Evolutionary conservation across 768 basidiomycete genomes (phyloP).

Genomic region (Tylopilus intermedius): DNA sequence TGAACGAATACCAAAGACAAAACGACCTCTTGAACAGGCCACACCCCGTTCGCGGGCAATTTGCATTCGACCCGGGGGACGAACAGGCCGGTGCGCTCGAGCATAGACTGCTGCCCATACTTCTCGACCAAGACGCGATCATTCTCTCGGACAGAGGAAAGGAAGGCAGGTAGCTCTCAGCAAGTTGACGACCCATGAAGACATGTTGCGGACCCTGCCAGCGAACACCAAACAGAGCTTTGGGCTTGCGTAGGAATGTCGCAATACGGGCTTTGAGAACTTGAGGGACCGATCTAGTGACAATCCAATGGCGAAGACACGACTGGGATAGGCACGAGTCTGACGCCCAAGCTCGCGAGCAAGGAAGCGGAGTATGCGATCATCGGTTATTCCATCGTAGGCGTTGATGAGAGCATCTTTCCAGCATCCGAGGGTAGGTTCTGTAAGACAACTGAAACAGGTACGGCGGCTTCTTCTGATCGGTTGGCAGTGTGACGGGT

Average conservation of each 20-base stretch:
- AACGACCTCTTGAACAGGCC: conserved; percentile 33
- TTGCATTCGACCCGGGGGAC: conserved; percentile 22
- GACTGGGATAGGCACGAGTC: conserved; percentile 27
- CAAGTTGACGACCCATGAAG: conserved; percentile 35
- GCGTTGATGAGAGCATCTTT: conserved; percentile 16
- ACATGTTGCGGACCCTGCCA: conserved; percentile 35
- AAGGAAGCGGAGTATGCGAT: conserved; percentile 23
- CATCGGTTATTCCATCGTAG: conserved; percentile 18
- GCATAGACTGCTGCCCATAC: conserved; percentile 28
- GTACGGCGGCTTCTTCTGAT: conserved; percentile 18
- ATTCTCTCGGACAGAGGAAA: conserved; percentile 27
- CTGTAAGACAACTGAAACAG: conserved; percentile 29
- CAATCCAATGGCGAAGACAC: conserved; percentile 24
- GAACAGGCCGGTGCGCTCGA: conserved; percentile 33
- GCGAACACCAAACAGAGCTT: conserved; percentile 34
- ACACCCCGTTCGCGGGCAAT: conserved; percentile 22
- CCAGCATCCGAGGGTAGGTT: conserved; percentile 23
- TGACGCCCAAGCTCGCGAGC: conserved; percentile 27
- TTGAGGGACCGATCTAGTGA: conserved; percentile 21
- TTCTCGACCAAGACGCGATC: conserved; percentile 30
- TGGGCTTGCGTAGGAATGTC: conserved; percentile 19
- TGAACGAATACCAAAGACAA: conserved; percentile 32
- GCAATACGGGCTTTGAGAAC: conserved; percentile 28
- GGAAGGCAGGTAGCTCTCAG: conserved; percentile 31
- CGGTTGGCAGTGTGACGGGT: not conserved